Evolutionary conservation across 179 eudicot species (phyloP), one percentile per base, ranked within the genome.

Genomic region (Carnegiea gigantea): DNA sequence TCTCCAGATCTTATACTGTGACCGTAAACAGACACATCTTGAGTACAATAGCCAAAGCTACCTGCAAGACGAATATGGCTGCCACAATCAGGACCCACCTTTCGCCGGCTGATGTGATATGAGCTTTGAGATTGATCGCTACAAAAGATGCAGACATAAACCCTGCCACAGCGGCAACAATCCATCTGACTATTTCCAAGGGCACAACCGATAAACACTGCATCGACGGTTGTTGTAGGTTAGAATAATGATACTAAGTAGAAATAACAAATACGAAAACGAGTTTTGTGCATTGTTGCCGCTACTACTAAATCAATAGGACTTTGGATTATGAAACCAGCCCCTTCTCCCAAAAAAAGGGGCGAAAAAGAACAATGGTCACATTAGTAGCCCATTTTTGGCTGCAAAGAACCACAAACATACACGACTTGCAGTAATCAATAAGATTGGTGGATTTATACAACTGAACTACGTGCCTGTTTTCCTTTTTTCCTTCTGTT

Each of bases 141-240:
- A 96, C 99, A 85, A 96, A 96, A 44, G 93, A 80, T 48, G 99
- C 98, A 4, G 99, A 96, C 95, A 94, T 89, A 79, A 96, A 85
- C 74, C 99, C 99, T 0, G 98, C 99, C 78, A 96, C 93, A 14
- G 93, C 98, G 6, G 98, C 96, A 73, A 96, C 57, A 54, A 88
- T 89, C 99, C 99, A 96, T 89, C 99, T 88, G 78, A 94, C 83
- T 67, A 88, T 79, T 77, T 94, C 97, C 77, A 87, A 54, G 13
- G 98, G 98, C 76, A 94, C 87, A 51, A 94, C 82, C 23, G 99
- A 96, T 23, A 96, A 88, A 82, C 98, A 90, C 99, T 96, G 98
- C 88, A 75, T 23, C 14, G 13, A 62, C 68, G n/a, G 13, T 62
- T 5, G 28, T 62, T 62, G 68, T 14, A n/a, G 30, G 21, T 62